Base-by-base conservation (phyloP, 768 basidiomycete species). In the Suillus discolor region DNA sequence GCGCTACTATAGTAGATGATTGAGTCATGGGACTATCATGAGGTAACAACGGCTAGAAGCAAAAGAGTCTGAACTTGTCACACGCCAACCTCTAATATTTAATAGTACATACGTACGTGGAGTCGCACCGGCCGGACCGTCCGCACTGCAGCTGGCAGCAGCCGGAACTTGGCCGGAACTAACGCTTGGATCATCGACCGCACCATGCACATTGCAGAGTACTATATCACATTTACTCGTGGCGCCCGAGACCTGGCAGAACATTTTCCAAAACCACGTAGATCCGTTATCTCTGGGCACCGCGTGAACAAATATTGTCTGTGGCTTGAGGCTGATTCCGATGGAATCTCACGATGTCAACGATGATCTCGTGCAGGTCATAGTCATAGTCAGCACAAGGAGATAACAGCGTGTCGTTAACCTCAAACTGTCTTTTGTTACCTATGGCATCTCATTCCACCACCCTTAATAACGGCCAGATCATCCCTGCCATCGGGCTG, bases 391-490 rank as follows among this genome's bases (percentile, higher is more conserved):
- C 23, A 6, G 18, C 20, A 36, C 31, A 11, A 12, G 31, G 34
- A 36, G 12, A 36, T 36, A 55, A n/a, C 34, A 55, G 36, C 34
- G 20, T n/a, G 2, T 36, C 6, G 34, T 36, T 36, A n/a, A 34
- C 25, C n/a, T 34, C 36, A 51, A 25, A 18, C 18, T 59, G 53
- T 65, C 23, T 61, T 34, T 42, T 15, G 42, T 23, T n/a, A 54
- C 44, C 49, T 66, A 82, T 81, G 80, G 64, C 78, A 39, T 75
- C 77, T 38, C 85, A 82, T 31, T 80, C 71, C 18, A 79, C 90
- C 74, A 84, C 85, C 71, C 83, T 93, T 62, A 90, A 89, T 80
- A 87, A 83, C 69, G 86, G 85, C 54, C 67, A 72, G 34, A 79
- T 81, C 54, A 87, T 89, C 67, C 87, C 87, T 57, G 78, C 80